Evolutionary conservation across 805 yeast species (phyloP), one percentile per base, ranked within the genome.

Genomic region (Kregervanrija pseudodelftensis): DNA sequence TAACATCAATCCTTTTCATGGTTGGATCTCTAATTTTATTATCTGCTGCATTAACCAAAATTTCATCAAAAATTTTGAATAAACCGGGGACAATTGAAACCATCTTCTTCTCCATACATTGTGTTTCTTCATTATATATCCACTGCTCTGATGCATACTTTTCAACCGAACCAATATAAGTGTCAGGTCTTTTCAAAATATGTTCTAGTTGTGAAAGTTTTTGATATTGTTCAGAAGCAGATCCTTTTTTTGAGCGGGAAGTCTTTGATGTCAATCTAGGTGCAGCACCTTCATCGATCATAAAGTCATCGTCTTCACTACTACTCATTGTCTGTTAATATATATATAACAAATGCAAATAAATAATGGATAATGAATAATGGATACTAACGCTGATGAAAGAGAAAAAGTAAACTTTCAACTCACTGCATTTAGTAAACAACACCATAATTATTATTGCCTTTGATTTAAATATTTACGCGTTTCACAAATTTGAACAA

Each of bases 11-110:
- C 55, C 76, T 79, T 54, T 80, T 85, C 99, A 93, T 93, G 9
- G 75, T 54, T 1, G 96, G 88, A 61, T 93, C 99, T 54, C 98
- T 79, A 49, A 91, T 91, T 68, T 93, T 93, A 70, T 93, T 93
- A 66, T 93, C 99, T 11, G 99, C 99, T 5, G 99, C 98, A 64
- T 93, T 93, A 43, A 93, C 99, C 49, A 93, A 70, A 47, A 93
- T 90, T 67, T 93, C 99, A 64, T 93, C 99, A 61, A 93, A 93
- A 45, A 93, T 91, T 67, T 93, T 93, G 68, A 88, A 91, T 49
- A 93, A 68, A 40, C 98, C 99, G 2, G 99, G 99, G 10, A 93
- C 98, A 52, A 90, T 85, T 38, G 72, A 77, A 28, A 93, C 95
- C 1, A 59, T 61, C 49, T 69, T 76, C 50, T 72, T 76, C 42